Conservation (phyloP, 2,329 filamentous ascomycete genomes). For the Fusarium sp. region DNA sequence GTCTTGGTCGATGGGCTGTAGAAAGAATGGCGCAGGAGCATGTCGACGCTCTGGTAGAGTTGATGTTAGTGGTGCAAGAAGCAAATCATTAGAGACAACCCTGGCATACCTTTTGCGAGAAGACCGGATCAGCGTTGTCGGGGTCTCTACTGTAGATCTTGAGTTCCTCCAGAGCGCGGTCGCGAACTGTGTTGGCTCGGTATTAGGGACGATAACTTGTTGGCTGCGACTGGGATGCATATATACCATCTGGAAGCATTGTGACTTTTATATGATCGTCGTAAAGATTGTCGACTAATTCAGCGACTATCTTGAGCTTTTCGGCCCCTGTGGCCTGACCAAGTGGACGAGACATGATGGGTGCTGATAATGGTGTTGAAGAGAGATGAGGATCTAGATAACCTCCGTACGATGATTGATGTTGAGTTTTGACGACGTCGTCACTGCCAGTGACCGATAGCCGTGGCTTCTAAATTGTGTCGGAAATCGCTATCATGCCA, state of each 20-base stretch:
- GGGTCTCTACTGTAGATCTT: conserved; percentile 76
- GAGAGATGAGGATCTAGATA: background rate
- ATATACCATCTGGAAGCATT: conserved; percentile 67
- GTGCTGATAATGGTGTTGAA: conserved; percentile 8
- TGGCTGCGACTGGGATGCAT: background rate
- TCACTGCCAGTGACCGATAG: background rate
- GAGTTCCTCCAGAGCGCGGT: conserved; percentile 71
- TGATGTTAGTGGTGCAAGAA: conserved; percentile 16
- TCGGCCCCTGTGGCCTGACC: conserved; percentile 55
- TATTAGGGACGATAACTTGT: conserved; percentile 20
- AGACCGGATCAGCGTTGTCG: conserved; percentile 81
- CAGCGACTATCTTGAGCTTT: conserved; percentile 75
- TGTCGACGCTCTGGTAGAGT: conserved; percentile 73
- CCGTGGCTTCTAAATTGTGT: background rate
- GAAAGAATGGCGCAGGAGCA: conserved; percentile 79
- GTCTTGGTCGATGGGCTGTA: conserved; percentile 70
- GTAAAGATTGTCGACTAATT: conserved; percentile 70
- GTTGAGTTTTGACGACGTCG: background rate
- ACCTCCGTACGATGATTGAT: background rate
- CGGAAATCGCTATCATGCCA: background rate
- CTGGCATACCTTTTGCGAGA: conserved; percentile 74
- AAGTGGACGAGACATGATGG: conserved; percentile 38
- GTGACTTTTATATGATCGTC: conserved; percentile 69
- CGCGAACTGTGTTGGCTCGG: conserved; percentile 64
- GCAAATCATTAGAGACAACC: background rate